phyloP scores from a whole-genome alignment of 169 alveolate species.

The Plasmodium inui region DNA sequence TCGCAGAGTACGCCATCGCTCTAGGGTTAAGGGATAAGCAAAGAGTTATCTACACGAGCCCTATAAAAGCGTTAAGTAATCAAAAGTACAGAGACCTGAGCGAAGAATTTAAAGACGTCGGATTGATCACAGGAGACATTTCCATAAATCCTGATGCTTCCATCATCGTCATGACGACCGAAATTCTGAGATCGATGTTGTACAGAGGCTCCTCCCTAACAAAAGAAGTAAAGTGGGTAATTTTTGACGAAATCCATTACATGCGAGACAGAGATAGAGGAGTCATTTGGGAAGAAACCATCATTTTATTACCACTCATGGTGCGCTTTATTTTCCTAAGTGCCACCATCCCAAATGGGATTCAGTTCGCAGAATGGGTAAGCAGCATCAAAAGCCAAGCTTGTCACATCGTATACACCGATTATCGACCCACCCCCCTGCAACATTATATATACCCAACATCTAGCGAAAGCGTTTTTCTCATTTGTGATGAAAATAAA shows the following conservation, averaged over 20 bases:
- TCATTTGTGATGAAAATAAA: constrained; percentile 96
- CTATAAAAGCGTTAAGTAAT: constrained; percentile 99
- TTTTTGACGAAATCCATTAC: constrained; percentile 99
- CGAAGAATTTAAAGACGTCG: constrained; percentile 98
- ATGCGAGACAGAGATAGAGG: constrained; percentile 99
- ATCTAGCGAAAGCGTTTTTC: constrained; percentile 95
- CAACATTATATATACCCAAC: constrained; percentile 96
- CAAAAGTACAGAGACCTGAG: constrained; percentile 98
- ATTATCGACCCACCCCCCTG: constrained; percentile 98
- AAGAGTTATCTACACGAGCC: constrained; percentile 98
- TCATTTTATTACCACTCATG: constrained; percentile 94
- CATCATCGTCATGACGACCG: constrained; percentile 99
- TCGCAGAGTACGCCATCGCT: constrained; percentile 99
- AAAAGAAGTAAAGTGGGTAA: constrained; percentile 92
- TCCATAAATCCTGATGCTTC: constrained; percentile 97
- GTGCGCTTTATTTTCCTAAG: constrained; percentile 97
- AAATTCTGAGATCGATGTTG: constrained; percentile 97
- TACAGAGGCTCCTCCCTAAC: constrained; percentile 98
- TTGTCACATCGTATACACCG: constrained; percentile 98
- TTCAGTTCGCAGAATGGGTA: constrained; percentile 99
- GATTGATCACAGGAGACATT: constrained; percentile 99
- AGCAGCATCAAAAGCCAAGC: constrained; percentile 97
- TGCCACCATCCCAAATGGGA: constrained; percentile 99
- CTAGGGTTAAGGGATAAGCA: constrained; percentile 95
- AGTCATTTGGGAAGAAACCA: constrained; percentile 99